Evolutionary conservation across 768 basidiomycete genomes (phyloP).

Genomic region (Gloeophyllum trabeum): DNA sequence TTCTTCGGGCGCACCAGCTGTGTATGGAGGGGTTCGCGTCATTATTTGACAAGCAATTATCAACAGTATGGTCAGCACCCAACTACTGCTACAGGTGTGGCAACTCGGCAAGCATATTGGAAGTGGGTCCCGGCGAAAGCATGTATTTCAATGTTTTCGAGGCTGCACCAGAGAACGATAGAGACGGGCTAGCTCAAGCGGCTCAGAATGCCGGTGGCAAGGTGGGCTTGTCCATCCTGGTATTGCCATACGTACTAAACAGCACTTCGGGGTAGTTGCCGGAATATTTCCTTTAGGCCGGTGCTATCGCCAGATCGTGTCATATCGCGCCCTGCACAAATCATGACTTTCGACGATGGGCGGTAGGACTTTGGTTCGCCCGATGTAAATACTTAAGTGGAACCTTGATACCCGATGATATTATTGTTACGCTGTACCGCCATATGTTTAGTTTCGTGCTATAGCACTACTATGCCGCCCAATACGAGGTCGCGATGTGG

Average conservation of each 20-base stretch:
- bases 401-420: no score
- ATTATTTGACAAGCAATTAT: conserved; percentile 90
- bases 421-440: no score
- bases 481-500: no score
- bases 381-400: no score
- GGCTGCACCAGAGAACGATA: conserved; percentile 96
- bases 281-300: conserved; percentile 57
- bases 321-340: no score
- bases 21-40: conserved; percentile 99
- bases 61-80: conserved; percentile 97
- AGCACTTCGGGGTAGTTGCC: conserved; percentile 38
- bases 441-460: no score
- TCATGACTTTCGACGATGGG: no score
- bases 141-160: conserved; percentile 98
- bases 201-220: conserved; percentile 62
- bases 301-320: no score
- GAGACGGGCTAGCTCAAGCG: conserved; percentile 74
- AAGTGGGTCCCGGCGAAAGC: conserved; percentile 80
- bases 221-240: conserved; percentile 25
- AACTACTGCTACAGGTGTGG: conserved; percentile 99
- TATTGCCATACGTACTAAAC: background rate
- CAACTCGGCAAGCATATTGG: conserved; percentile 92
- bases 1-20: conserved; percentile 94
- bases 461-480: no score
- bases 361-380: no score